Evolutionary conservation across 2,329 filamentous ascomycete genomes (phyloP), one percentile per base, ranked within the genome.

Genomic region (Xylaria multiplex): DNA sequence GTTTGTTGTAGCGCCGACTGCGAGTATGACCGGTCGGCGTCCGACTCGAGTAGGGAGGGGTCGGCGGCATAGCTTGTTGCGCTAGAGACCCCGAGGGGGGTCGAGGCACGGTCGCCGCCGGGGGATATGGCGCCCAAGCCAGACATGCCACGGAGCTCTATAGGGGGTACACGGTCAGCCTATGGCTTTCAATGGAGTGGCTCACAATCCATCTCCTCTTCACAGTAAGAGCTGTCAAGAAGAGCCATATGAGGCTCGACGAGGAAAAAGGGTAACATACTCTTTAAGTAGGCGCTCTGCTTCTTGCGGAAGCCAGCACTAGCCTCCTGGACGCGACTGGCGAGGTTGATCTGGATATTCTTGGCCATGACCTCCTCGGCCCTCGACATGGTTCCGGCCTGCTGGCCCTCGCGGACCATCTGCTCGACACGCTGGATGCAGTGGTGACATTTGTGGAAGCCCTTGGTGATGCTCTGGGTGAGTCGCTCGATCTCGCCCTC

Each of bases 291-390:
- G 58, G 91, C 91, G 77, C 94, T 95, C 82, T 99, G 96, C 82
- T 97, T 98, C 85, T 98, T 99, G 75, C 96, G 88, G 78, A 99
- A 99, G 69, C 87, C 86, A 35, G 96, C 91, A 81, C 94, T 97
- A 54, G 93, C 91, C 73, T 98, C 94, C 79, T 97, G 94, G 0
- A 98, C 93, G 68, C 93, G 86, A 1, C 92, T 85, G 0, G 96
- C 96, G 45, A 98, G 85, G 16, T 92, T 96, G 70, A 96, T 93
- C 79, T 98, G 94, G 65, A 99, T 92, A 76, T 99, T 99, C 80
- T 89, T 91, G 57, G 95, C 96, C 94, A 99, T 98, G 13, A 89
- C 92, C 81, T 97, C 93, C 78, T 99, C 96, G 42, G 93, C 93
- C 72, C 86, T 88, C 72, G 87, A 93, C 71, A 96, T 88, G 58